Base-by-base conservation (phyloP, 192 early-diverging fungal species). In the Backusella tuberculispora region DNA sequence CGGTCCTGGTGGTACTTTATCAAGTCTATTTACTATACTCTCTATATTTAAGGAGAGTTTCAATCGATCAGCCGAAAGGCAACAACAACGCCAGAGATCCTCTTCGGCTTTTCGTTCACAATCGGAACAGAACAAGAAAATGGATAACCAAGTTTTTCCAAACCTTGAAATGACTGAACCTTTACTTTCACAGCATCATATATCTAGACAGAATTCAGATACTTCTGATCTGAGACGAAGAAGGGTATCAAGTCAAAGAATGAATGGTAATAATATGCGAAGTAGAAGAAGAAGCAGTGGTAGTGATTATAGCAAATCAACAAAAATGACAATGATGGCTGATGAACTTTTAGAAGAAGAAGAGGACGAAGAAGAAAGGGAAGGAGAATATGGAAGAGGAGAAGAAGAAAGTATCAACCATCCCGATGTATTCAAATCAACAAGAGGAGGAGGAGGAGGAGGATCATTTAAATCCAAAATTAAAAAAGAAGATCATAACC, bases 11-110 rank as follows among this genome's bases (percentile, higher is more conserved):
- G 95, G 93, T 13, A 93, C 95, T 0, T 91, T 99, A 7, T 95
- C 95, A 17, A 96, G 94, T 69, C 79, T 99, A 48, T 98, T 98
- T 80, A 91, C 92, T 1, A 97, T 99, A 53, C 87, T 99, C 17
- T 89, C 90, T 5, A 85, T 98, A 63, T 95, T 99, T 72, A 93
- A 94, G 1, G 93, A 95, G 56, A 89, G 90, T 63, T 89, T 90
- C 42, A 85, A 88, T 60, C 74, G 86, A 38, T 80, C 83, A 8
- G 80, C 83, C 38, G 70, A 85, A 42, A 83, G 85, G 67, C 71
- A 81, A 74, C 76, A 80, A 66, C n/a, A 24, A 63, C 46, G 15
- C 3, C n/a, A 14, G 40, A 19, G n/a, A 7, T 24, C 53, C 21
- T 60, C 26, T 26, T 8, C 43, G 19, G 4, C 44, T 29, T 29